These are phyloP conservation scores for Saturnispora kantuleensis DNA, from an alignment of 805 yeast genomes.

Conservation along the genomic window DNA sequence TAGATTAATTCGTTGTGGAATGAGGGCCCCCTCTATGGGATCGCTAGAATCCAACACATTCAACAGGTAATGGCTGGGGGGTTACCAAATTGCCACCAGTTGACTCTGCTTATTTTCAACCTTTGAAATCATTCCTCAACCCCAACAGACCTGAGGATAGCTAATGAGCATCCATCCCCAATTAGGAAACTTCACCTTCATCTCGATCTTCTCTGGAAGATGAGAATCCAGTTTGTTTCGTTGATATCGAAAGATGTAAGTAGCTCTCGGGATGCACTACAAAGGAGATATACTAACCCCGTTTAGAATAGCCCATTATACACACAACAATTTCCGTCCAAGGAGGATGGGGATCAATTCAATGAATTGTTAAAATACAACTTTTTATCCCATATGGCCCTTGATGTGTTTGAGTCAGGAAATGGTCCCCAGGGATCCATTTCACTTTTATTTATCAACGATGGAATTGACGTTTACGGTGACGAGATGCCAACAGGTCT, in stretches of 20 bases:
- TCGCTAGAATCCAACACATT: too few relatives aligned
- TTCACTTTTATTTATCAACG: slow-evolving; percentile 49
- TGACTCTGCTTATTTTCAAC: too few relatives aligned
- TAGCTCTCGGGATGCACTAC: neutral
- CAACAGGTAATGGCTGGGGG: too few relatives aligned
- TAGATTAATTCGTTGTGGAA: too few relatives aligned
- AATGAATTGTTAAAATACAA: slow-evolving; percentile 50
- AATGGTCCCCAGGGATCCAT: too few relatives aligned
- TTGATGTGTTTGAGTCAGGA: slow-evolving; percentile 55
- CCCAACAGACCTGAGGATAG: too few relatives aligned
- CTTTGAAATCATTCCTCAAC: too few relatives aligned
- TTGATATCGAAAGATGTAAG: slow-evolving; percentile 44
- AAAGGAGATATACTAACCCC: neutral
- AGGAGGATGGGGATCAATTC: slow-evolving; percentile 8
- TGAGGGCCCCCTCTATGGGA: too few relatives aligned
- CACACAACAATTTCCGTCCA: slow-evolving; percentile 41
- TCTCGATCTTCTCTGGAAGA: slow-evolving; percentile 3
- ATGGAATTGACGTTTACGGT: slow-evolving; percentile 59
- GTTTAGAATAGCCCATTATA: slow-evolving; percentile 45
- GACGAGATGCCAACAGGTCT: slow-evolving; percentile 59
- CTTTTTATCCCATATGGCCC: slow-evolving; percentile 66
- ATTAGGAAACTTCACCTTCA: too few relatives aligned
- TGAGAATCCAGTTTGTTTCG: slow-evolving; percentile 43
- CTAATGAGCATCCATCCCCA: too few relatives aligned
- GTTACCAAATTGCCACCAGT: too few relatives aligned